Percentiles rank a stretch among this genome's conserved stretches.
Conservation (phyloP, 441 rosid genomes). For the Rhodomyrtus psidioides region DNA sequence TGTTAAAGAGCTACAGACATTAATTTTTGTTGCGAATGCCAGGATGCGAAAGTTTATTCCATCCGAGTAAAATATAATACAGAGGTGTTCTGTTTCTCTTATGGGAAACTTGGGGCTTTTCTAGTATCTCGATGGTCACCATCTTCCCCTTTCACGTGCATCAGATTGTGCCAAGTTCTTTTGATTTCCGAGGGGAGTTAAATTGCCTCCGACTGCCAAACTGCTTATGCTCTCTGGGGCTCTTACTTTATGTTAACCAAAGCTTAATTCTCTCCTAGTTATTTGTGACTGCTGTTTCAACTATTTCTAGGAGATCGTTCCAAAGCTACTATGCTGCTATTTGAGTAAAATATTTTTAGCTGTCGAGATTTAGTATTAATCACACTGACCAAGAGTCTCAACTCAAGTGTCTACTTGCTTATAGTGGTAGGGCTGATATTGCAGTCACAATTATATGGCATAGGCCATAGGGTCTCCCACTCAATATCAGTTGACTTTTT, state of each 20-base stretch:
- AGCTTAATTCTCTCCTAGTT: background rate
- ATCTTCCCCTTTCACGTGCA: background rate
- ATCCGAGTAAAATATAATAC: background rate
- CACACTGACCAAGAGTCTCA: background rate
- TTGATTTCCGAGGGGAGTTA: background rate
- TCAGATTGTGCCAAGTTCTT: background rate
- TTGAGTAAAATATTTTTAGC: background rate
- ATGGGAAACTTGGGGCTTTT: background rate
- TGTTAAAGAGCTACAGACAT: background rate
- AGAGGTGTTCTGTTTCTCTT: background rate
- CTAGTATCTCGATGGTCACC: background rate
- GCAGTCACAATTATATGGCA: background rate
- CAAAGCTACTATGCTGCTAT: background rate
- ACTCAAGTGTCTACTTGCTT: background rate
- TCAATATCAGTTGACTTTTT: background rate
- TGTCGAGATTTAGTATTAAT: background rate
- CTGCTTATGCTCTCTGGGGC: background rate
- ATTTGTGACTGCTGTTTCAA: background rate
- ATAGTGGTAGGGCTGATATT: background rate
- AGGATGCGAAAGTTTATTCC: background rate
- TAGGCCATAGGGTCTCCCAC: background rate
- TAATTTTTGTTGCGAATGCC: background rate
- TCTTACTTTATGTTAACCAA: background rate
- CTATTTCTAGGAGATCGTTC: background rate
- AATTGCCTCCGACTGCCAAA: background rate